These are phyloP conservation scores for Parmelia sp. DNA, from an alignment of 495 filamentous ascomycete genomes.

Conservation along the genomic window DNA sequence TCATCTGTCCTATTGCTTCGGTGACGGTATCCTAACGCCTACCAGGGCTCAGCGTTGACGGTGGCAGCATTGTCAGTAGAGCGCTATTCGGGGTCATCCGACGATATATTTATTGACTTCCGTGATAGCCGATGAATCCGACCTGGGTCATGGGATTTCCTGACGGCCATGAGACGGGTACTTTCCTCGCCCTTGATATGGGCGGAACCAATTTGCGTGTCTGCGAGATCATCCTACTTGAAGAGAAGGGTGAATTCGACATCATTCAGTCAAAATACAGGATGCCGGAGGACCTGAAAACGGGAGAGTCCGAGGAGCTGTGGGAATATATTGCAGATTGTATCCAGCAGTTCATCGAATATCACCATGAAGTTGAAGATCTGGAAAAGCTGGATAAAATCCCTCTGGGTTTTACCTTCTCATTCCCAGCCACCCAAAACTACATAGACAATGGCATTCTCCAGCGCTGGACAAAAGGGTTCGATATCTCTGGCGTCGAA, in stretches of 20 bases:
- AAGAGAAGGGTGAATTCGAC: slow-evolving; percentile 92
- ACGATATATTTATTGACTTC: slow-evolving; percentile 18
- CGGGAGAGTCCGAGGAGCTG: slow-evolving; percentile 81
- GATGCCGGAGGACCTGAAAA: slow-evolving; percentile 93
- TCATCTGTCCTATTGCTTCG: slow-evolving; percentile 9
- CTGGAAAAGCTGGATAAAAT: slow-evolving; percentile 56
- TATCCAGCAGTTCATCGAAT: slow-evolving; percentile 89
- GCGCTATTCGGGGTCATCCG: slow-evolving; percentile 7
- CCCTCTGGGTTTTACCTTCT: slow-evolving; percentile 95
- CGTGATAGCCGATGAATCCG: slow-evolving; percentile 86
- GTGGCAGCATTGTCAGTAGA: slow-evolving; percentile 80
- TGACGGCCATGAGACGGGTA: slow-evolving; percentile 81
- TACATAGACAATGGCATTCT: slow-evolving; percentile 94
- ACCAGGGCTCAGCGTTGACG: slow-evolving; percentile 70
- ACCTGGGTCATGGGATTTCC: slow-evolving; percentile 97
- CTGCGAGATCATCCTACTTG: slow-evolving; percentile 87
- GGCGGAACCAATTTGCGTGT: slow-evolving; percentile 97
- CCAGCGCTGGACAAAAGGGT: slow-evolving; percentile 98
- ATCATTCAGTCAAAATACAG: slow-evolving; percentile 98
- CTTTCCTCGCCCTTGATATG: slow-evolving; percentile 93
- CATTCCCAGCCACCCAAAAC: slow-evolving; percentile 91
- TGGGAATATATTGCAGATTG: slow-evolving; percentile 99
- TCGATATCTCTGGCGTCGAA: slow-evolving; percentile 95
- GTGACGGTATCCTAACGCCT: slow-evolving; percentile 16
- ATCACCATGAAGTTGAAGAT: slow-evolving; percentile 68